Evolutionary conservation across 2,329 filamentous ascomycete genomes (phyloP).

Genomic region (Fusarium staphyleae): DNA sequence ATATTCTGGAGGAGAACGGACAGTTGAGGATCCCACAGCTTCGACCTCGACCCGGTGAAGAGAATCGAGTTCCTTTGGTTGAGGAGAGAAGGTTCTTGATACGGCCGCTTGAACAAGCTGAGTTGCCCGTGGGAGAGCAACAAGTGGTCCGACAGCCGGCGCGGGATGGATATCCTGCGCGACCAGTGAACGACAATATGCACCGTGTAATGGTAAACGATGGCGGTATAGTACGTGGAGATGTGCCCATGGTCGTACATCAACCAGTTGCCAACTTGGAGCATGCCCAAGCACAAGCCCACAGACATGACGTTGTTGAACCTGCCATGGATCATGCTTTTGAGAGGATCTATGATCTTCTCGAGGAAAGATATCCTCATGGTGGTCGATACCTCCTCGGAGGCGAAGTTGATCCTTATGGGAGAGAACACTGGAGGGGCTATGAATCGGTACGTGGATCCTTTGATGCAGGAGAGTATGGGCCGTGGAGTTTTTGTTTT

Average conservation of each 20-base stretch:
- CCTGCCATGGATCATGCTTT: background rate
- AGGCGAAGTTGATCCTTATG: background rate
- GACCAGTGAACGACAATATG: background rate
- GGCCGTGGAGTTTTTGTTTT: too few species aligned
- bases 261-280: too few species aligned
- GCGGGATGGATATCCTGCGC: background rate
- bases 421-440: background rate
- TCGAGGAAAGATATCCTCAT: background rate
- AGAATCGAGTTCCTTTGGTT: background rate
- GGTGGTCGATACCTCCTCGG: too few species aligned
- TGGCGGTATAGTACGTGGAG: too few species aligned
- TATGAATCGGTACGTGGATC: background rate
- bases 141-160: background rate
- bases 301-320: too few species aligned
- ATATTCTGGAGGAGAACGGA: background rate
- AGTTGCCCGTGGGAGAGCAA: background rate
- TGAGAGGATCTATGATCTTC: background rate
- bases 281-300: too few species aligned
- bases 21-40: conserved; percentile 24
- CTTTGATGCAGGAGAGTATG: too few species aligned
- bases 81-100: background rate
- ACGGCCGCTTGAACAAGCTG: background rate
- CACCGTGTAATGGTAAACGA: background rate
- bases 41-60: conserved; percentile 12
- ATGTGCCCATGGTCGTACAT: too few species aligned